Percentiles rank a stretch among this genome's conserved stretches.
These are phyloP conservation scores for Cicer yamashitae DNA, from an alignment of 306 rosid species.

Conservation along the genomic window DNA sequence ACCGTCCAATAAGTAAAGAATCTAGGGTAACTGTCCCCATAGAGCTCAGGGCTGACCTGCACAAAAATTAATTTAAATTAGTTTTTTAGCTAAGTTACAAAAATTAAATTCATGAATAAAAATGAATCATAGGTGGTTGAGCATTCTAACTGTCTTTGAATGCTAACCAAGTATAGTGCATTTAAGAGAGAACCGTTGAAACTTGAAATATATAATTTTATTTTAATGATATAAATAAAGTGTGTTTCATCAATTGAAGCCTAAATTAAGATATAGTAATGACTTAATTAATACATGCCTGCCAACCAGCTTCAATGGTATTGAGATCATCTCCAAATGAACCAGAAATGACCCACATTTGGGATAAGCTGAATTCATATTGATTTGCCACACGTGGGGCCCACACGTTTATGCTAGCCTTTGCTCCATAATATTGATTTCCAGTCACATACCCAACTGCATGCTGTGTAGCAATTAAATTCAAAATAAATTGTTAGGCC, in stretches of 20 bases:
- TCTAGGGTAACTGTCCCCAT: constrained; percentile 91
- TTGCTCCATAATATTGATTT: constrained; percentile 88
- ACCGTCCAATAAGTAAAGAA: constrained; percentile 99
- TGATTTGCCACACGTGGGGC: constrained; percentile 83
- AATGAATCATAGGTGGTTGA: constrained; percentile 59
- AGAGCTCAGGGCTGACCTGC: constrained; percentile 97
- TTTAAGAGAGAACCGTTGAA: constrained; percentile 16
- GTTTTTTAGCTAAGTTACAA: constrained; percentile 31
- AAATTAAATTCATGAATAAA: constrained; percentile 17
- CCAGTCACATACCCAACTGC: constrained; percentile 98
- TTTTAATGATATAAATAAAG: neutral
- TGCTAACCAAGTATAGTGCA: constrained; percentile 40
- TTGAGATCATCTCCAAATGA: constrained; percentile 94
- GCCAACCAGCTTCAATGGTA: constrained; percentile 99
- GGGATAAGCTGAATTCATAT: constrained; percentile 95
- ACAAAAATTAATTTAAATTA: constrained; percentile 53
- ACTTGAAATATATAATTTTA: neutral
- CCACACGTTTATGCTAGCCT: constrained; percentile 97
- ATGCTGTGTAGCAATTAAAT: constrained; percentile 61
- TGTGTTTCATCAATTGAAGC: constrained; percentile 4
- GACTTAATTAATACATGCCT: constrained; percentile 56
- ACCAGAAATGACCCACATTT: constrained; percentile 98
- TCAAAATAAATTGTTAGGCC: neutral
- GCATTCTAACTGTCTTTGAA: constrained; percentile 47
- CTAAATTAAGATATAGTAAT: constrained; percentile 39